These are phyloP conservation scores for Staphylotrichum tortipilum DNA, from an alignment of 495 filamentous ascomycete genomes.

Conservation along the genomic window DNA sequence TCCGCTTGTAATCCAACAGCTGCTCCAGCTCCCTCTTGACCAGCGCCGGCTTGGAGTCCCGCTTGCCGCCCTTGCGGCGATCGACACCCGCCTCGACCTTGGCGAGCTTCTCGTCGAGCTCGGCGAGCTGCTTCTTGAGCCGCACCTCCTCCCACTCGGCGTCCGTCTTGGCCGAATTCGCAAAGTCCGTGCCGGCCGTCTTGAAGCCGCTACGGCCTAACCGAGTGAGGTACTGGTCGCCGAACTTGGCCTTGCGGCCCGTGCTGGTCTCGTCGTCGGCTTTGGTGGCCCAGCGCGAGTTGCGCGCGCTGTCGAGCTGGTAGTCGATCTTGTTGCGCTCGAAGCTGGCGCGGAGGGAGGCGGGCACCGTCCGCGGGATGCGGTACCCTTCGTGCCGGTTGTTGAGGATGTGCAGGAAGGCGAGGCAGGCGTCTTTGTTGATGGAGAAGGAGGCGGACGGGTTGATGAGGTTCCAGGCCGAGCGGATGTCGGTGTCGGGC, in stretches of 20 bases:
- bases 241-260: slow-evolving; percentile 91
- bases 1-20: slow-evolving; percentile 71
- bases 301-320: slow-evolving; percentile 64
- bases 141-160: slow-evolving; percentile 93
- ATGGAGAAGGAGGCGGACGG: slow-evolving; percentile 68
- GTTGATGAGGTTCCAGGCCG: slow-evolving; percentile 95
- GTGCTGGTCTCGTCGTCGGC: slow-evolving; percentile 65
- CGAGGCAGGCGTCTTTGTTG: slow-evolving; percentile 87
- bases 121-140: slow-evolving; percentile 79
- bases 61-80: slow-evolving; percentile 34
- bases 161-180: slow-evolving; percentile 53
- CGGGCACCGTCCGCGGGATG: slow-evolving; percentile 86
- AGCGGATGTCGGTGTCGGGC: slow-evolving; percentile 87
- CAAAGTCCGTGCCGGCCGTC: slow-evolving; percentile 76
- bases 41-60: slow-evolving; percentile 66
- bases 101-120: slow-evolving; percentile 76
- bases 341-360: slow-evolving; percentile 81
- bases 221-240: slow-evolving; percentile 88
- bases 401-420: slow-evolving; percentile 93
- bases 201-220: slow-evolving; percentile 74
- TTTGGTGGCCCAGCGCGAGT: slow-evolving; percentile 59
- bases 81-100: slow-evolving; percentile 55
- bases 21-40: slow-evolving; percentile 91
- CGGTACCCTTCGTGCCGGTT: slow-evolving; percentile 90
- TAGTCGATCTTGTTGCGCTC: slow-evolving; percentile 94